Percentiles rank a stretch among this genome's conserved stretches.
phyloP scores from a whole-genome alignment of 768 basidiomycete species.

The Asterophora lycoperdoides region DNA sequence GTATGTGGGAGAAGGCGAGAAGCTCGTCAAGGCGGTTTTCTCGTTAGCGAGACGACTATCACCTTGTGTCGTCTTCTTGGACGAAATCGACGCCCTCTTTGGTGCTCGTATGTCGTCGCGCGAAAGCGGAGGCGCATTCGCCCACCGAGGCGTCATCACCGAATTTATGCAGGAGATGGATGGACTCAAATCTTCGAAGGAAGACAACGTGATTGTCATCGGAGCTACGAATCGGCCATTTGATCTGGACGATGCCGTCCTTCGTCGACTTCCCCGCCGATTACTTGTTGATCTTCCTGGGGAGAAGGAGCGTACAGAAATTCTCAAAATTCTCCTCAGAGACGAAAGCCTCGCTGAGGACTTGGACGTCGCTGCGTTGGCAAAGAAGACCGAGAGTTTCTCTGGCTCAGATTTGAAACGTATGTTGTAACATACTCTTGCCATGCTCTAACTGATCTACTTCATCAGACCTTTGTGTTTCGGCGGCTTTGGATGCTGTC shows the following conservation, averaged over 20 bases:
- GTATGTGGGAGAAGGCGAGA: conserved; percentile 90
- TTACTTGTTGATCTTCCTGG: conserved; percentile 88
- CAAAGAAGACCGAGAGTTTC: conserved; percentile 76
- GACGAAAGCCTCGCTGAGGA: conserved; percentile 70
- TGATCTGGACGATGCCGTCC: conserved; percentile 87
- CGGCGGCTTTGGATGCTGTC: conserved; percentile 86
- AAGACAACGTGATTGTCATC: conserved; percentile 83
- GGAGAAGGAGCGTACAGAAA: conserved; percentile 79
- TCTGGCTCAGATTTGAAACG: conserved; percentile 96
- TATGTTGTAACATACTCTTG: conserved; percentile 36
- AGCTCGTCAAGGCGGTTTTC: conserved; percentile 86
- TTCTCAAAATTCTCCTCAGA: conserved; percentile 81
- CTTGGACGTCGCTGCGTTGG: conserved; percentile 55
- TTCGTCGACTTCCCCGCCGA: conserved; percentile 82
- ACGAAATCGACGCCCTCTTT: conserved; percentile 92
- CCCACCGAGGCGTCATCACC: conserved; percentile 84
- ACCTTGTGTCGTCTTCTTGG: conserved; percentile 91
- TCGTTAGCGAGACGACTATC: conserved; percentile 79
- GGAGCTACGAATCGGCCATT: conserved; percentile 93
- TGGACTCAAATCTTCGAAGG: conserved; percentile 74
- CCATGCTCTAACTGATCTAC: conserved; percentile 10
- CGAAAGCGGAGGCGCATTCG: conserved; percentile 74
- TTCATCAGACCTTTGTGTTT: conserved; percentile 78
- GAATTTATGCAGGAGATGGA: conserved; percentile 99
- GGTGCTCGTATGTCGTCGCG: conserved; percentile 76